Evolutionary conservation across 345 rosid genomes (phyloP), one percentile per base, ranked within the genome.

Genomic region (Populus ilicifolia): DNA sequence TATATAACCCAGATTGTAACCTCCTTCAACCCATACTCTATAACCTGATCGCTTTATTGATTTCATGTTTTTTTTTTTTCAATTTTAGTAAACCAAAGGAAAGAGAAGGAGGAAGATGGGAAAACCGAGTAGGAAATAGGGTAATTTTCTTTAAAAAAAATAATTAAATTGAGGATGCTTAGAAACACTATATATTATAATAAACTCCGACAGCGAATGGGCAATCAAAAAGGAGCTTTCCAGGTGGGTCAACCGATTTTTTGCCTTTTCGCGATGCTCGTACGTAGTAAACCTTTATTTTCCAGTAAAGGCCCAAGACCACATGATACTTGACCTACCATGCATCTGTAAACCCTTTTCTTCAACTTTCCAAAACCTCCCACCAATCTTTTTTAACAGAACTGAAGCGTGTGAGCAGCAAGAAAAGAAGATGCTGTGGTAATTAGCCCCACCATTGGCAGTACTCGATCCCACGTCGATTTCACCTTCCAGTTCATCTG

Each of bases 251-350:
- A 1, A 3, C 63, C 12, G 0, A 3, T 56, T 56, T 23, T 56
- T 56, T 12, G 23, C 13, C 11, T 21, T 21, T 21, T 21, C 6
- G n/a, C 3, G 2, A 2, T 20, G 23, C 3, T 6, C 20, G 61
- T 7, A 54, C 61, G 23, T 54, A 8, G 54, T 30, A 61, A 12
- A 35, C 13, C 46, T 46, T 63, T 48, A 11, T 21, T 59, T 39
- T 69, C 82, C 59, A 61, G n/a, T 23, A 46, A 23, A 21, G 64
- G n/a, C 30, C 30, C 46, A 59, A 62, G 38, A 44, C 66, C 83
- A 72, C 83, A 80, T 75, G 85, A 85, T 68, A 75, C 80, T 81
- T 72, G 73, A 82, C 83, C 82, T 72, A 85, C 78, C 85, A 35
- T n/a, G 27, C 27, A 44, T 41, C 69, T 76, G 16, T 17, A 46